Percentiles rank a stretch among this genome's conserved stretches.
These are phyloP conservation scores for Cutaneotrichosporon sp. DNA, from an alignment of 1,284 basidiomycete genomes.

Conservation along the genomic window DNA sequence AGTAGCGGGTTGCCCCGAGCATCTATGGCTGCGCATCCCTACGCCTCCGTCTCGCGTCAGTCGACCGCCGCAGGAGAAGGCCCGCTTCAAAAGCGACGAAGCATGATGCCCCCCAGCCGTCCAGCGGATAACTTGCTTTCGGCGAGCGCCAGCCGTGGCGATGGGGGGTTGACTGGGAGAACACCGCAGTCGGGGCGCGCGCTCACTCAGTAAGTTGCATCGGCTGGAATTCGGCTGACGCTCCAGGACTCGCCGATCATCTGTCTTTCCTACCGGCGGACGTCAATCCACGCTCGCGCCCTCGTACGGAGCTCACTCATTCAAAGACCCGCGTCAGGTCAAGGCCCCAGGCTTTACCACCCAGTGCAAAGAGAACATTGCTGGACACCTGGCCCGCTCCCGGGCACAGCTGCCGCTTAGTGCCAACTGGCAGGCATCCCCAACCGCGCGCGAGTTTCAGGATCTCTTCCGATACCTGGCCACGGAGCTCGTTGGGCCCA, in stretches of 20 bases:
- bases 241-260: slow-evolving; percentile 66
- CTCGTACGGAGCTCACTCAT: slow-evolving; percentile 52
- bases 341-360: slow-evolving; percentile 69
- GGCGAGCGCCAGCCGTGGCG: slow-evolving; percentile 58
- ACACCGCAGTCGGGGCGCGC: slow-evolving; percentile 65
- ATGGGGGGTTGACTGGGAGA: slow-evolving; percentile 59
- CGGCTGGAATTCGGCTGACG: background rate
- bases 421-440: slow-evolving; percentile 66
- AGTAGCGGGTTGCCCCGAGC: slow-evolving; percentile 6
- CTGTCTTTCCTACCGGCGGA: slow-evolving; percentile 60
- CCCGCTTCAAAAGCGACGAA: slow-evolving; percentile 5
- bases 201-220: slow-evolving; percentile 12
- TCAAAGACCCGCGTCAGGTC: slow-evolving; percentile 72
- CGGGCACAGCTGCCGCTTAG: slow-evolving; percentile 64
- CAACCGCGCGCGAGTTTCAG: slow-evolving; percentile 79
- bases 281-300: slow-evolving; percentile 48
- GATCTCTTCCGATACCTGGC: slow-evolving; percentile 75
- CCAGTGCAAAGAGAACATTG: slow-evolving; percentile 73
- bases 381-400: slow-evolving; percentile 64
- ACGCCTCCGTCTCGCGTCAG: background rate
- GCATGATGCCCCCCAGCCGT: slow-evolving; percentile 8
- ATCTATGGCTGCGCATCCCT: slow-evolving; percentile 9
- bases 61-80: background rate
- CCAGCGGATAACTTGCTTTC: background rate
- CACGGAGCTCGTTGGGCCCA: slow-evolving; percentile 66